Evolutionary conservation across 768 basidiomycete genomes (phyloP).

Genomic region (Cystofilobasidium bisporidii): DNA sequence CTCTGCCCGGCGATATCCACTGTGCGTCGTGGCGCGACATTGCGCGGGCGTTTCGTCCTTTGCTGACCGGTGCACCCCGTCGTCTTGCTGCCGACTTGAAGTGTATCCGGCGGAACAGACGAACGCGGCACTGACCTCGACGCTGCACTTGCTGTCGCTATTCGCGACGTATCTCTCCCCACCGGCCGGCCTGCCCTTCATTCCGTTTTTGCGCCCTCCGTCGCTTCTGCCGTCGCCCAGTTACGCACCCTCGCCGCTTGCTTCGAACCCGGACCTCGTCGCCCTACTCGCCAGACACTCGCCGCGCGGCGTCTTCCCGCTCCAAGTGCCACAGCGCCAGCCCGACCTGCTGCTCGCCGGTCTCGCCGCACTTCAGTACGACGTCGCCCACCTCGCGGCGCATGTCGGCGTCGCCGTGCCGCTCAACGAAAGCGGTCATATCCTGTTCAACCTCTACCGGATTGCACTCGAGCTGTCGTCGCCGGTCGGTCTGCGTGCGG

Average conservation of each 20-base stretch:
- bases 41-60: no score
- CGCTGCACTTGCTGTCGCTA: constrained; percentile 10
- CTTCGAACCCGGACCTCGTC: not conserved
- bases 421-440: not conserved
- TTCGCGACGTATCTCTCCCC: constrained; percentile 16
- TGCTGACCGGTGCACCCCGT: not conserved
- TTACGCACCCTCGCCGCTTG: not conserved
- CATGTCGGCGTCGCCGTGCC: constrained; percentile 7
- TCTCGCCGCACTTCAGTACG: constrained; percentile 14
- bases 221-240: not conserved
- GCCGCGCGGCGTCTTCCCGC: not conserved
- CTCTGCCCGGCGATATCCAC: constrained; percentile 5
- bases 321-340: not conserved
- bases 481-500: not conserved
- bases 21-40: not conserved
- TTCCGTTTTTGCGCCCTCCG: constrained; percentile 10
- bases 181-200: constrained; percentile 13
- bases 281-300: not conserved
- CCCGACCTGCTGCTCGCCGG: not conserved
- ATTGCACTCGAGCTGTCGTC: constrained; percentile 1
- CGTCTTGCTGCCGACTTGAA: not conserved
- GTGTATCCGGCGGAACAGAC: constrained; percentile 4
- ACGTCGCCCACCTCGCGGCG: constrained; percentile 3
- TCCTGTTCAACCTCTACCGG: constrained; percentile 9
- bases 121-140: not conserved